Evolutionary conservation across 1,284 basidiomycete genomes (phyloP).

Genomic region (Malassezia nana): DNA sequence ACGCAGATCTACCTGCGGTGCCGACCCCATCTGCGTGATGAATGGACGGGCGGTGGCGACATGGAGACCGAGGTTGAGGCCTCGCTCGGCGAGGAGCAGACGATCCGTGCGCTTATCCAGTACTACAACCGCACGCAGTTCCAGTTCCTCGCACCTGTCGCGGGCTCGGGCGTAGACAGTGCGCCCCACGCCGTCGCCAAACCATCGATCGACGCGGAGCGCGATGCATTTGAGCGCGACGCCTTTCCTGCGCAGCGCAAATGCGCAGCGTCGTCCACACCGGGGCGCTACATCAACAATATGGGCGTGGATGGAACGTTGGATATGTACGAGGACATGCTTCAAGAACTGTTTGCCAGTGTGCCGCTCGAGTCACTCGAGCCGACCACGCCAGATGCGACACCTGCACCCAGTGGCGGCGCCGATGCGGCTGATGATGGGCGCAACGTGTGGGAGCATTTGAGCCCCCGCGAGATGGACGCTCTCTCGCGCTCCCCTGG

Average conservation of each 20-base stretch:
- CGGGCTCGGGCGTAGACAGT: constrained; percentile 28
- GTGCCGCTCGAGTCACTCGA: neutral
- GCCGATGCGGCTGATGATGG: constrained; percentile 18
- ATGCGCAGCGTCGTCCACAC: constrained; percentile 29
- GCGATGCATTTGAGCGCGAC: constrained; percentile 49
- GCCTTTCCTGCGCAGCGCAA: constrained; percentile 52
- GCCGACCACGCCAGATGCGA: constrained; percentile 8
- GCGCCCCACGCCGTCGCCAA: constrained; percentile 13
- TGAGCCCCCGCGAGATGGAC: constrained; percentile 43
- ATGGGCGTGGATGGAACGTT: constrained; percentile 53
- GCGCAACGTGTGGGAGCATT: constrained; percentile 40
- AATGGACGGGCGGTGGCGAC: constrained; percentile 90
- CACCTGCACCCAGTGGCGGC: neutral
- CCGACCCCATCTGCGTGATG: constrained; percentile 86
- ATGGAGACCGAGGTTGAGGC: constrained; percentile 74
- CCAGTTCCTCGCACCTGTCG: constrained; percentile 8
- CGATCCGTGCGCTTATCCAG: constrained; percentile 83
- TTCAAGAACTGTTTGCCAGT: constrained; percentile 51
- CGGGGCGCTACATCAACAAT: constrained; percentile 52
- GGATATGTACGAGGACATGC: constrained; percentile 54
- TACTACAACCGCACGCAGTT: constrained; percentile 58
- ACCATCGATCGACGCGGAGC: neutral
- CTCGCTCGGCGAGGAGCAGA: constrained; percentile 77
- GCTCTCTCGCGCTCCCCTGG: constrained; percentile 19
- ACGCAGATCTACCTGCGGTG: constrained; percentile 97